A percentile compares a stretch with the other conserved stretches of the same genome.
Evolutionary conservation across 2,329 filamentous ascomycete genomes (phyloP).

Genomic region (Aureobasidium sp.): DNA sequence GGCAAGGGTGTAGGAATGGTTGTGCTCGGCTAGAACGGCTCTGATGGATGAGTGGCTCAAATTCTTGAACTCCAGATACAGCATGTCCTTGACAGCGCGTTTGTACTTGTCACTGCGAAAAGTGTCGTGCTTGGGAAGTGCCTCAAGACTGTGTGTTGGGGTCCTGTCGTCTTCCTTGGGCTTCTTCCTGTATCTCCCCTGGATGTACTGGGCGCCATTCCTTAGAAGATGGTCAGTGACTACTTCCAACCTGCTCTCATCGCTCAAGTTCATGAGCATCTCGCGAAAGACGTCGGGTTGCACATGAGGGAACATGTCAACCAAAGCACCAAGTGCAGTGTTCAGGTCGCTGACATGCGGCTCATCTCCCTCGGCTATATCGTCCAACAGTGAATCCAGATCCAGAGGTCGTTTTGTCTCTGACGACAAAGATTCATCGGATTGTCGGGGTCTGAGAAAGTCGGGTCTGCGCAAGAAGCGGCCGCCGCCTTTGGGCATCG

Average conservation of each 20-base stretch:
- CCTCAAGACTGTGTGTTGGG: not conserved
- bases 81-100: conserved; percentile 58
- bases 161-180: not conserved
- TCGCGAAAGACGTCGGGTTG: conserved; percentile 76
- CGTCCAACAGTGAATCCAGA: not conserved
- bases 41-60: conserved; percentile 67
- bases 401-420: not conserved
- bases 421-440: not conserved
- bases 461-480: conserved; percentile 12
- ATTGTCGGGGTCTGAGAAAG: conserved; percentile 2
- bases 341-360: conserved; percentile 65
- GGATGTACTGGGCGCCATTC: conserved; percentile 62
- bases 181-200: conserved; percentile 49
- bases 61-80: conserved; percentile 69
- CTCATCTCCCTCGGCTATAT: conserved; percentile 39
- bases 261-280: conserved; percentile 67
- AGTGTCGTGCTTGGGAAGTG: conserved; percentile 53
- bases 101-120: conserved; percentile 65
- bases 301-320: conserved; percentile 70
- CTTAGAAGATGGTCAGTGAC: conserved; percentile 72
- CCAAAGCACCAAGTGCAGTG: conserved; percentile 58
- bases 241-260: conserved; percentile 68
- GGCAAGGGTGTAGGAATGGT: conserved; percentile 69
- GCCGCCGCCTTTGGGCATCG: conserved; percentile 15
- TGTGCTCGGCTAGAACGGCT: conserved; percentile 72